Conservation (phyloP, 495 filamentous ascomycete species). For the Podospora tetraspora region DNA sequence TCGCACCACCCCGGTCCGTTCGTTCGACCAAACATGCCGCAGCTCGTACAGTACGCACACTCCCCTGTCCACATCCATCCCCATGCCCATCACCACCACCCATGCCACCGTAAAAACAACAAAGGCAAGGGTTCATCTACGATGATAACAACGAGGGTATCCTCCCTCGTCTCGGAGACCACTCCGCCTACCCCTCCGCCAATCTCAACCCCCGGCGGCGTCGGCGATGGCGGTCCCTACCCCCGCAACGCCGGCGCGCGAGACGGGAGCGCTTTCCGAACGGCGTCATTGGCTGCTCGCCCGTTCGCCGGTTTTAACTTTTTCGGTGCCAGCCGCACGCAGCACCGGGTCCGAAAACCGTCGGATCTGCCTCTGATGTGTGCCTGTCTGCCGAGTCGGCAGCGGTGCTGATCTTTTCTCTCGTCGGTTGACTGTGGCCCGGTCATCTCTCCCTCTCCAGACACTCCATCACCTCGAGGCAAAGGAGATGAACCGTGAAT, state of each 20-base stretch:
- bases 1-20: neutral
- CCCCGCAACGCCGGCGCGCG: neutral
- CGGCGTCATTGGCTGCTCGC: neutral
- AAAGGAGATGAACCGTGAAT: too few species aligned
- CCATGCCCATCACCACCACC: neutral
- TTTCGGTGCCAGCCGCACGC: neutral
- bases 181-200: neutral
- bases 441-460: too few species aligned
- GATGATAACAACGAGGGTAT: neutral
- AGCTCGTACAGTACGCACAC: neutral
- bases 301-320: neutral
- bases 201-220: neutral
- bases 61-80: neutral
- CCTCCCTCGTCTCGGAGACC: neutral
- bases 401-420: neutral
- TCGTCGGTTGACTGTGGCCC: neutral
- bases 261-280: neutral
- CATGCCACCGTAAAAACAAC: neutral
- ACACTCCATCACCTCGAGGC: too few species aligned
- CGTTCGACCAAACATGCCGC: neutral
- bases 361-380: neutral
- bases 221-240: neutral
- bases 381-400: neutral
- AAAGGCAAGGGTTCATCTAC: neutral
- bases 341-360: neutral